Base-by-base conservation (phyloP, 2,329 filamentous ascomycete species). In the Gyromitra esculenta region DNA sequence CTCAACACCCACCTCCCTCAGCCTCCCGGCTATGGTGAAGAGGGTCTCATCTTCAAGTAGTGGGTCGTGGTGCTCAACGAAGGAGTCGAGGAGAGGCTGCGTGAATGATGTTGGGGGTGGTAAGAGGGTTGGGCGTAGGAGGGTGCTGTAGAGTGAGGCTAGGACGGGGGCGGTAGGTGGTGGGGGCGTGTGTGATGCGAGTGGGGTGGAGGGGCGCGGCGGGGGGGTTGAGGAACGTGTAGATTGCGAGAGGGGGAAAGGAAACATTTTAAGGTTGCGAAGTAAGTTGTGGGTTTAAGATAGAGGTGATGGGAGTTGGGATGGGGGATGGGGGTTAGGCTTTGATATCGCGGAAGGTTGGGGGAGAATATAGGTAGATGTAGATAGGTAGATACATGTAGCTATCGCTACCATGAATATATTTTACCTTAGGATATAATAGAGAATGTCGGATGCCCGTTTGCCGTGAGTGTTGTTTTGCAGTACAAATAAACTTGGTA, bases 71-170 rank as follows among this genome's bases (percentile, higher is more conserved):
- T 79, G 45, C 45, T 67, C 66, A 7, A 79, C 78, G 69, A 81
- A 79, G 43, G 68, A 60, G 52, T 80, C 78, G n/a, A 81, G 76
- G 21, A 81, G 77, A 13, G 80, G 80, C 21, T 80, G 76, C 1
- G 75, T 80, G 65, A 80, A 81, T 1, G 79, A 67, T 31, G 73
- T 48, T 1, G 79, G 73, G 2, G 79, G 62, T 39, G 80, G 80
- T 41, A 78, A 64, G 39, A 81, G 67, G 43, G 79, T 75, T 13
- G 79, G 79, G 7, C 73, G 75, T 21, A 80, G 69, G 45, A 80
- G 76, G 8, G 67, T 41, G 57, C 15, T 63, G 68, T 77, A 77
- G 72, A 77, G 52, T 11, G 66, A 59, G 48, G 39, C 25, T 43
- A 77, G 66, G 13, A 67, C 37, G 52, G 73, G 69, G 8, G 68